Conservation (phyloP, 805 yeast species). For the Yamadazyma paraphyllophila region DNA sequence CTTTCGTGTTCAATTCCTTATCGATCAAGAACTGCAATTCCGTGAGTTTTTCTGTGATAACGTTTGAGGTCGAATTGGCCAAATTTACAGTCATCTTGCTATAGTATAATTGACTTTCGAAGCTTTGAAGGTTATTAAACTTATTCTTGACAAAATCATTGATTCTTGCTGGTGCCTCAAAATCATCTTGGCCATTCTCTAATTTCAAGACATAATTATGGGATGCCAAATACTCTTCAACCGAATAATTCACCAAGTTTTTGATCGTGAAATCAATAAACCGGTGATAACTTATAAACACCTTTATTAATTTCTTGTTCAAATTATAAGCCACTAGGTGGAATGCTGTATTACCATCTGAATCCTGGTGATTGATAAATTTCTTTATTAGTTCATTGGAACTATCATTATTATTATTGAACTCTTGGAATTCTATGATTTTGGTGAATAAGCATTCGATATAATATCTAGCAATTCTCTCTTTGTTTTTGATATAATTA, state of each 20-base stretch:
- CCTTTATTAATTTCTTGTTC: slow-evolving; percentile 70
- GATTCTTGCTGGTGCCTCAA: not conserved
- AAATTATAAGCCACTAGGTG: slow-evolving; percentile 85
- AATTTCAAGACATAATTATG: slow-evolving; percentile 28
- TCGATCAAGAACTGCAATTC: slow-evolving; percentile 38
- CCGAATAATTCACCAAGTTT: slow-evolving; percentile 46
- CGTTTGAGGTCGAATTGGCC: slow-evolving; percentile 31
- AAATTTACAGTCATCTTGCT: slow-evolving; percentile 34
- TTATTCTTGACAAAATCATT: slow-evolving; percentile 3
- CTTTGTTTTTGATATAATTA: slow-evolving; percentile 27
- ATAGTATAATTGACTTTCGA: slow-evolving; percentile 36
- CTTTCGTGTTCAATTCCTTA: slow-evolving; percentile 36
- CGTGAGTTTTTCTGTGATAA: slow-evolving; percentile 37
- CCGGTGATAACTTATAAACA: slow-evolving; percentile 83
- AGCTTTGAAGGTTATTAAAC: slow-evolving; percentile 24
- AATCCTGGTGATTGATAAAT: slow-evolving; percentile 83
- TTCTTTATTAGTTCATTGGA: slow-evolving; percentile 30
- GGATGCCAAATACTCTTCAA: slow-evolving; percentile 40
- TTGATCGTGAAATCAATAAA: slow-evolving; percentile 44
- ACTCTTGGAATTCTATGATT: slow-evolving; percentile 28
- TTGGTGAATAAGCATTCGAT: slow-evolving; percentile 37
- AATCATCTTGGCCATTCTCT: slow-evolving; percentile 17
- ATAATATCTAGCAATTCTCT: slow-evolving; percentile 38
- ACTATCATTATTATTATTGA: slow-evolving; percentile 11
- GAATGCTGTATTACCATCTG: slow-evolving; percentile 91